Evolutionary conservation across 2,329 filamentous ascomycete species (phyloP), one percentile per base, ranked within the genome.

Genomic region (Alternaria atra): DNA sequence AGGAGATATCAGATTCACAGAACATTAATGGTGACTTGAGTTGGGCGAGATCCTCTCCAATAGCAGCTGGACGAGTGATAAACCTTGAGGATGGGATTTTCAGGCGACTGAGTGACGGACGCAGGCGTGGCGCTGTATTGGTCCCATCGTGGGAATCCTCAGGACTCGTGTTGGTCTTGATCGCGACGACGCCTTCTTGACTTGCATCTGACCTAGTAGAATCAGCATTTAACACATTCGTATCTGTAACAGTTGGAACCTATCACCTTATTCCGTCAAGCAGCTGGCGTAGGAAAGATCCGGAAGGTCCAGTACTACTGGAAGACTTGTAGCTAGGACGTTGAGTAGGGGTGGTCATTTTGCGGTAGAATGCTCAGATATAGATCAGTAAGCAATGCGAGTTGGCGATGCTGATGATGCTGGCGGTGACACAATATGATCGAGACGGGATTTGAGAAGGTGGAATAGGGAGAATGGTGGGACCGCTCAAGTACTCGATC

Each of bases 281-380:
- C 6, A 77, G 66, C 20, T 67, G 60, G 30, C 71, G 64, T 12
- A 77, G 67, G 15, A 73, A 56, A 4, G 70, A 70, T 9, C 60
- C 48, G 23, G 67, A 62, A 7, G 68, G 67, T 6, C 54, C 69
- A 9, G 55, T 20, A 27, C 56, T 64, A 13, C 50, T 34, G 39
- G 56, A 42, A n/a, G 40, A 39, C 23, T 30, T 46, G 32, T 30
- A 43, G 44, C 57, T 61, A 40, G 67, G 27, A 10, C 35, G 61
- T n/a, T 52, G 60, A 8, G 52, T 50, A 44, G 72, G 72, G 59
- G 66, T 71, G 69, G 66, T 44, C 74, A 77, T 76, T 48, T 32
- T 68, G 59, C 47, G 60, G 55, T 64, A 52, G 48, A 39, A 71
- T 65, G 63, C 58, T 65, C 66, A 63, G 55, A 29, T 39, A 56